These are phyloP conservation scores for Eragrostis tef DNA, from an alignment of 202 grass and related monocot species.

Conservation along the genomic window DNA sequence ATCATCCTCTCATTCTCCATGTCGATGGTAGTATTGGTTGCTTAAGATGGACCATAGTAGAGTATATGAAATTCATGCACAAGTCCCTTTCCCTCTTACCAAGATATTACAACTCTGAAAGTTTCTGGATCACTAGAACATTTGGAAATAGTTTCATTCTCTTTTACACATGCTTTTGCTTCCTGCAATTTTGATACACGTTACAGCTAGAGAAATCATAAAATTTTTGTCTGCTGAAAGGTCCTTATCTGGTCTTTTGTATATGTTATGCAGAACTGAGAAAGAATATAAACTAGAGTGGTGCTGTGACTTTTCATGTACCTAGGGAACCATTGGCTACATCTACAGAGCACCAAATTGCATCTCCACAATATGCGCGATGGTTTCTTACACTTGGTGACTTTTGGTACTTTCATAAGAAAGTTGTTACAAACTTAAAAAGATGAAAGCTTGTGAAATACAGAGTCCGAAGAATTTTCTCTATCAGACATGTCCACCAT, in stretches of 20 bases:
- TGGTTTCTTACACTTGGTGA: slow-evolving; percentile 7
- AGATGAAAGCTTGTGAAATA: slow-evolving; percentile 43
- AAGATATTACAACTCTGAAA: slow-evolving; percentile 4
- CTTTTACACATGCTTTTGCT: background rate
- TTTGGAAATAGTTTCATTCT: background rate
- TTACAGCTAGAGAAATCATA: background rate
- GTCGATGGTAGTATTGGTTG: slow-evolving; percentile 18
- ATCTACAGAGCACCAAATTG: slow-evolving; percentile 19
- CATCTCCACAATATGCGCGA: background rate
- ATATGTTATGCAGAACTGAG: slow-evolving; percentile 35
- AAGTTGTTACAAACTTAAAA: slow-evolving; percentile 36
- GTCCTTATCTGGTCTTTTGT: slow-evolving; percentile 23
- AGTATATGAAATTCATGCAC: background rate
- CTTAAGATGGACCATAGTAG: background rate
- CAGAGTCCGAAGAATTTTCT: slow-evolving; percentile 21
- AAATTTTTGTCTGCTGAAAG: slow-evolving; percentile 21
- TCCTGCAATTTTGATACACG: background rate
- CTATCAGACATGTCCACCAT: background rate
- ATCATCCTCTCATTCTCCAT: slow-evolving; percentile 1
- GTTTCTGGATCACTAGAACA: background rate
- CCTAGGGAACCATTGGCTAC: background rate
- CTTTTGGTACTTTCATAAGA: slow-evolving; percentile 22
- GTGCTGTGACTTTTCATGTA: background rate
- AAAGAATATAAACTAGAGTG: slow-evolving; percentile 9
- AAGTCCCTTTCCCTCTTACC: background rate